phyloP scores from a whole-genome alignment of 1,139 yeast species.

The Eremothecium sinecaudum region DNA sequence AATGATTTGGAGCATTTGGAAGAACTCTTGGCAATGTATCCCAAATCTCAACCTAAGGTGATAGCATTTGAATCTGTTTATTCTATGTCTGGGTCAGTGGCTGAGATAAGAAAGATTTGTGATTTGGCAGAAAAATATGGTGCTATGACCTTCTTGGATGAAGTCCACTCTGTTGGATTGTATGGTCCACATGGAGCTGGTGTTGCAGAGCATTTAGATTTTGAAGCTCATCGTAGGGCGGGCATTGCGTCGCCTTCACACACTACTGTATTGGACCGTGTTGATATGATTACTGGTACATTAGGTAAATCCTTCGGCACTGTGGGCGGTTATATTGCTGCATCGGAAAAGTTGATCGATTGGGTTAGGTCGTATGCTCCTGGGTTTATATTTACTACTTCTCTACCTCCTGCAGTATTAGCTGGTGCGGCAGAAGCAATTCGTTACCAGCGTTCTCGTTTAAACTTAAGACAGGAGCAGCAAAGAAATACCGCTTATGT shows the following conservation, averaged over 20 bases:
- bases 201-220: constrained; percentile 93
- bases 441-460: constrained; percentile 70
- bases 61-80: constrained; percentile 96
- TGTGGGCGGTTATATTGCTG: constrained; percentile 97
- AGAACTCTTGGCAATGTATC: constrained; percentile 63
- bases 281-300: constrained; percentile 95
- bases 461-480: constrained; percentile 71
- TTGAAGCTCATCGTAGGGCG: constrained; percentile 62
- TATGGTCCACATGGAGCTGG: constrained; percentile 99
- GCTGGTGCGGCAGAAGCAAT: constrained; percentile 88
- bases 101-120: constrained; percentile 87
- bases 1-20: constrained; percentile 82
- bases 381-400: constrained; percentile 92
- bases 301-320: constrained; percentile 94
- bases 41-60: constrained; percentile 77
- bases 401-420: constrained; percentile 96
- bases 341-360: constrained; percentile 72
- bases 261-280: constrained; percentile 70
- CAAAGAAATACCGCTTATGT: constrained; percentile 82
- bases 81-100: constrained; percentile 96
- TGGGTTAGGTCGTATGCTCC: constrained; percentile 97
- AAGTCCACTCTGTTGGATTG: constrained; percentile 98
- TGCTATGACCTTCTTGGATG: constrained; percentile 92
- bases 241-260: constrained; percentile 49
- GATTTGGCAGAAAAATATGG: constrained; percentile 96